These are phyloP conservation scores for Xerocomellus intermedius DNA, from an alignment of 768 basidiomycete genomes.

Conservation along the genomic window DNA sequence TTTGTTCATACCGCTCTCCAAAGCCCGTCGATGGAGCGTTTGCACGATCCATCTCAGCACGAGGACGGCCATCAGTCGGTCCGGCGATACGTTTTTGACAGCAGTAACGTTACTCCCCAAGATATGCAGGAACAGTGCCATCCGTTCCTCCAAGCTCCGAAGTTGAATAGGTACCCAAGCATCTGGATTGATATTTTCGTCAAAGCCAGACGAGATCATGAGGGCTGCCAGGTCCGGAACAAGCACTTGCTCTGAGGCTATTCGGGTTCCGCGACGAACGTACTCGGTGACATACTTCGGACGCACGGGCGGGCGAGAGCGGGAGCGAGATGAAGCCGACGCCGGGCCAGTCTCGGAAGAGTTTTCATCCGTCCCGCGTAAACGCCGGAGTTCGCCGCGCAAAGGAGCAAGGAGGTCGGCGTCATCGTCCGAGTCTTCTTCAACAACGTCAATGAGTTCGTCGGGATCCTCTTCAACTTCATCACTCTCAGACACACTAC, in stretches of 20 bases:
- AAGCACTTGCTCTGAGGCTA: conserved; percentile 55
- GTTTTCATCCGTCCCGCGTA: conserved; percentile 44
- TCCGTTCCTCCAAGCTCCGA: conserved; percentile 47
- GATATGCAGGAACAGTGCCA: conserved; percentile 54
- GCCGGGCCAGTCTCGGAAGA: conserved; percentile 25
- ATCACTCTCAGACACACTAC: conserved; percentile 20
- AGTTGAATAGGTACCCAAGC: conserved; percentile 46
- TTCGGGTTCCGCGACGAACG: conserved; percentile 64
- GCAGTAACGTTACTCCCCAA: conserved; percentile 52
- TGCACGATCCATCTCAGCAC: conserved; percentile 62
- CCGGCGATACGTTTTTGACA: conserved; percentile 46
- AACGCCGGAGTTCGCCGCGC: conserved; percentile 61
- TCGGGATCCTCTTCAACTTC: conserved; percentile 49
- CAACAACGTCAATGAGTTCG: conserved; percentile 69
- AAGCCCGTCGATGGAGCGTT: conserved; percentile 49
- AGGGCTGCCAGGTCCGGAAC: conserved; percentile 51
- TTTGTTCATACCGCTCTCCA: conserved; percentile 46
- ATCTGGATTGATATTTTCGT: conserved; percentile 19
- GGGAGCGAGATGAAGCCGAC: conserved; percentile 36
- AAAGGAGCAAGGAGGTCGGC: conserved; percentile 66
- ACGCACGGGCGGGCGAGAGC: conserved; percentile 13
- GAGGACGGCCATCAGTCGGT: conserved; percentile 50
- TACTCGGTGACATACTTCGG: conserved; percentile 50
- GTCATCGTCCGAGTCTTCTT: conserved; percentile 48
- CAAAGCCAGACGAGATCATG: conserved; percentile 38